phyloP scores from a whole-genome alignment of 495 filamentous ascomycete species.

The Aspergillus sparsus region DNA sequence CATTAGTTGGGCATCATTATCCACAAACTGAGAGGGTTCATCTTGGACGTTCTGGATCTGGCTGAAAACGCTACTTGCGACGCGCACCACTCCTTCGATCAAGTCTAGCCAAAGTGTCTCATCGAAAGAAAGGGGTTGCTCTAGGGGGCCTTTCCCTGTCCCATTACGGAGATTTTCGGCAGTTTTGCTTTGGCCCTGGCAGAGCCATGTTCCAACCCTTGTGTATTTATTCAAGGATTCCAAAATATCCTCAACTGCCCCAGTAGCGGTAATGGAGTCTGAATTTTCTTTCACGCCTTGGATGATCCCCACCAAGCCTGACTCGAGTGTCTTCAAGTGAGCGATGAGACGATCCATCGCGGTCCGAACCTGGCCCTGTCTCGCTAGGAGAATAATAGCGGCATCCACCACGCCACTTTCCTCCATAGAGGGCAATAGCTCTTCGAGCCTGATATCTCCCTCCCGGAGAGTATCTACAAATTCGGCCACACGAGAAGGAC shows the following conservation, averaged over 20 bases:
- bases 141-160: conserved; percentile 41
- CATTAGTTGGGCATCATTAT: conserved; percentile 51
- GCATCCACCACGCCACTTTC: conserved; percentile 88
- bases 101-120: conserved; percentile 90
- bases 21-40: conserved; percentile 14
- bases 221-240: conserved; percentile 82
- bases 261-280: conserved; percentile 54
- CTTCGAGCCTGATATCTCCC: conserved; percentile 76
- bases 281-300: conserved; percentile 53
- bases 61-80: conserved; percentile 63
- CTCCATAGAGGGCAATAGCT: conserved; percentile 84
- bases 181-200: conserved; percentile 81
- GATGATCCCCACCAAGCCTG: conserved; percentile 73
- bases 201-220: conserved; percentile 92
- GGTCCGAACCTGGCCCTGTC: conserved; percentile 80
- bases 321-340: conserved; percentile 77
- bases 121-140: conserved; percentile 69
- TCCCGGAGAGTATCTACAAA: conserved; percentile 80
- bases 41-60: conserved; percentile 32
- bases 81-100: conserved; percentile 78
- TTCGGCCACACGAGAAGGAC: conserved; percentile 78
- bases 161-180: conserved; percentile 49
- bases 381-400: conserved; percentile 84
- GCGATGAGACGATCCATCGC: conserved; percentile 82
- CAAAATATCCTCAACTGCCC: conserved; percentile 61